phyloP scores from a whole-genome alignment of 179 eudicot species.

The Dionaea muscipula region DNA sequence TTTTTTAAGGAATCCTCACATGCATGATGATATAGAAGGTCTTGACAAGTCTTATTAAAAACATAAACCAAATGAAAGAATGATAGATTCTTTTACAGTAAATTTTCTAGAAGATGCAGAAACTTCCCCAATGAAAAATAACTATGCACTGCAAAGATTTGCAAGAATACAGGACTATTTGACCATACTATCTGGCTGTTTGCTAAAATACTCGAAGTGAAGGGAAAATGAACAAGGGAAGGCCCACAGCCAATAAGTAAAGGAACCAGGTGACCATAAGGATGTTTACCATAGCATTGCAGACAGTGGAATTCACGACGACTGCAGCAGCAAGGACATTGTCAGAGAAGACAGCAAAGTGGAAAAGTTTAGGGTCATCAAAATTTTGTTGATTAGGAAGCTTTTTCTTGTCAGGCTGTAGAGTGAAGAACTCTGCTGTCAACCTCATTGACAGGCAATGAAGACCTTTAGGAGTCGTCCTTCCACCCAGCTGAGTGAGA shows the following conservation, averaged over 20 bases:
- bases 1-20: no score
- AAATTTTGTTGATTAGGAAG: slow-evolving; percentile 48
- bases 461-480: slow-evolving; percentile 92
- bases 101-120: background rate
- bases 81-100: background rate
- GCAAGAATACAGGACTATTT: background rate
- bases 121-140: background rate
- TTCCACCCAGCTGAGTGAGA: slow-evolving; percentile 75
- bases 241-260: no score
- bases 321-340: slow-evolving; percentile 80
- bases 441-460: slow-evolving; percentile 97
- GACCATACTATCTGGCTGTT: background rate
- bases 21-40: background rate
- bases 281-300: slow-evolving; percentile 48
- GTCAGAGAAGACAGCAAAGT: slow-evolving; percentile 85
- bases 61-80: background rate
- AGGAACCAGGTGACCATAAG: background rate
- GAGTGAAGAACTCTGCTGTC: slow-evolving; percentile 61
- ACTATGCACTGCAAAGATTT: background rate
- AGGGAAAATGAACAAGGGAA: background rate
- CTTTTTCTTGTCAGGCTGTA: slow-evolving; percentile 42
- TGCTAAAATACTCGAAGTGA: background rate
- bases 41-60: background rate
- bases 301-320: slow-evolving; percentile 77
- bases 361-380: slow-evolving; percentile 42